Conservation (phyloP, 192 early-diverging fungal species). For the Coemansia sp. region DNA sequence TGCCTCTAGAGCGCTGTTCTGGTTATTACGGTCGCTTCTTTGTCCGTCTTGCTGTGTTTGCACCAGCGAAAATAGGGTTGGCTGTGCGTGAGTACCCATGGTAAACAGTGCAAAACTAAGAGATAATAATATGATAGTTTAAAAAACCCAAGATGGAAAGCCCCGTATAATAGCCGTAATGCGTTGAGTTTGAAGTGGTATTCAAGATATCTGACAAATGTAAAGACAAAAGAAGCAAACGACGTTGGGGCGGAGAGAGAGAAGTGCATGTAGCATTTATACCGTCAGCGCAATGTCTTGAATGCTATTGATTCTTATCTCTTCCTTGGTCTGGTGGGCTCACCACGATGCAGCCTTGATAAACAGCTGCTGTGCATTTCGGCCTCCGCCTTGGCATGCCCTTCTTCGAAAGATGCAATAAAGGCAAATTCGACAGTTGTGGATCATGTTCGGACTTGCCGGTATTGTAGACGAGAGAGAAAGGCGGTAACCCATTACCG, state of each 20-base stretch:
- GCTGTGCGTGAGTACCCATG: conserved; percentile 1
- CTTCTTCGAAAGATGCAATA: no score
- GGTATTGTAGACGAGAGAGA: not conserved
- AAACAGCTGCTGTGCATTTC: no score
- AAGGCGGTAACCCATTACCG: not conserved
- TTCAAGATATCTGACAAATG: not conserved
- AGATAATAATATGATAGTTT: no score
- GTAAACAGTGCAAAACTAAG: not conserved
- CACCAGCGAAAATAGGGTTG: not conserved
- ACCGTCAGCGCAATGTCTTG: not conserved
- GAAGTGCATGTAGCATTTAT: not conserved
- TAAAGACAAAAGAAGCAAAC: not conserved
- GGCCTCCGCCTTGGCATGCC: no score
- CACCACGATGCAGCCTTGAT: no score
- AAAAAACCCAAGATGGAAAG: not conserved
- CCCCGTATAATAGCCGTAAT: not conserved
- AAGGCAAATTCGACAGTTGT: not conserved
- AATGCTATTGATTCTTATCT: not conserved
- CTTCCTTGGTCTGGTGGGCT: not conserved
- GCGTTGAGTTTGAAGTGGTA: not conserved
- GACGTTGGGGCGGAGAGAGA: not conserved
- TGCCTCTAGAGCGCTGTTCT: conserved; percentile 2
- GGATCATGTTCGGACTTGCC: not conserved
- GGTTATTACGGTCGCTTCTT: no score
- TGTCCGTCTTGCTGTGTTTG: not conserved